These are phyloP conservation scores for Carex pumila DNA, from an alignment of 176 grass and related monocot species.

Conservation along the genomic window DNA sequence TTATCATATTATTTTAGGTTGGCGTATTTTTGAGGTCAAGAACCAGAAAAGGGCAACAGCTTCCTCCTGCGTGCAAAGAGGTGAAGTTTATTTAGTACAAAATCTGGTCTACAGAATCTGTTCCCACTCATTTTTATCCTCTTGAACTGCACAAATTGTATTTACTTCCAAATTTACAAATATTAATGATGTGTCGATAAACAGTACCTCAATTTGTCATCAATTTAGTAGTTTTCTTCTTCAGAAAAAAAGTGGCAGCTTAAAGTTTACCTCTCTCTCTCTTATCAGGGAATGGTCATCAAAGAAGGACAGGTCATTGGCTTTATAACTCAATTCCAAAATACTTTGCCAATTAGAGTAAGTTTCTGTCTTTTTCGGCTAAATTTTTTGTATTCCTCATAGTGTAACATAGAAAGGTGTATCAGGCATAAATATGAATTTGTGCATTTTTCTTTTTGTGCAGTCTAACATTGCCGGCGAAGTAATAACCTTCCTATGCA, in stretches of 20 bases:
- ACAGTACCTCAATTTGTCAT: background rate
- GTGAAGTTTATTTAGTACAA: constrained; percentile 2
- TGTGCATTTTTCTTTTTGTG: background rate
- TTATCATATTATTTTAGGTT: constrained; percentile 19
- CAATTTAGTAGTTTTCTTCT: constrained; percentile 5
- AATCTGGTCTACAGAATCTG: background rate
- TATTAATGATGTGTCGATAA: background rate
- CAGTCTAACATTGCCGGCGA: constrained; percentile 41
- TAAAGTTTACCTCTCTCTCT: background rate
- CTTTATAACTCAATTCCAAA: constrained; percentile 35
- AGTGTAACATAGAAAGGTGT: background rate
- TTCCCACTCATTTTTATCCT: background rate
- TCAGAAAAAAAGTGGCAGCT: background rate
- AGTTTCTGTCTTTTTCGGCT: background rate
- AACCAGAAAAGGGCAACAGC: constrained; percentile 26
- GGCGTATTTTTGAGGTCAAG: constrained; percentile 31
- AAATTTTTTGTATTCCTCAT: background rate
- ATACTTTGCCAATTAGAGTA: constrained; percentile 35
- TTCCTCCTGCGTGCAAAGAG: constrained; percentile 38
- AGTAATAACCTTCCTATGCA: constrained; percentile 35
- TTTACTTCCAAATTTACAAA: background rate
- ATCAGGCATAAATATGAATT: background rate
- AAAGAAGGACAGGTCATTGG: constrained; percentile 43
- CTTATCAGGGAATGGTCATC: constrained; percentile 28
- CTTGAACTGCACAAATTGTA: background rate